Evolutionary conservation across 2,329 filamentous ascomycete genomes (phyloP).

Genomic region (Sarocladiaceae sp.): DNA sequence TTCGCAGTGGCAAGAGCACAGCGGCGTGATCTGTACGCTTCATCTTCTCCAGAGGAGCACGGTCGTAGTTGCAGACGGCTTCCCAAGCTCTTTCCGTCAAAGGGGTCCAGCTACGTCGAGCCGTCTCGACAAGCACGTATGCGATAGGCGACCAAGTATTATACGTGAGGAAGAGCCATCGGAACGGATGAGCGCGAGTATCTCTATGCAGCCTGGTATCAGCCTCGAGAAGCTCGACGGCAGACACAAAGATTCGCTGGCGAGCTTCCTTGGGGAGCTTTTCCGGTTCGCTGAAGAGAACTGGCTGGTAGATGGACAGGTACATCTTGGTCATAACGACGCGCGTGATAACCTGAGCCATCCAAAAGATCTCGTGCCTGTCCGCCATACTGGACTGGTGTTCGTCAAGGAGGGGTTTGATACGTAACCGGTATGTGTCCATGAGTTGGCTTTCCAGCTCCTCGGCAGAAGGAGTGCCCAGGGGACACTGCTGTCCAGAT

Average conservation of each 20-base stretch:
- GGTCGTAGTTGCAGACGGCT: conserved; percentile 35
- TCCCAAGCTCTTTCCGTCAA: conserved; percentile 48
- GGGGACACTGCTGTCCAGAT: conserved; percentile 24
- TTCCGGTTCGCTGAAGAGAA: conserved; percentile 42
- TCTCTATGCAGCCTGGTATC: conserved; percentile 62
- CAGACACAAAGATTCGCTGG: conserved; percentile 66
- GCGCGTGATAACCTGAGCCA: conserved; percentile 62
- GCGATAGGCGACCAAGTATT: conserved; percentile 48
- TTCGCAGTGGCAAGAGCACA: conserved; percentile 50
- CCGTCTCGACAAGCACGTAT: conserved; percentile 42
- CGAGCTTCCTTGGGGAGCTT: conserved; percentile 46
- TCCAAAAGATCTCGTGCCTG: conserved; percentile 57
- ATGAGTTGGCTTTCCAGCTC: conserved; percentile 41
- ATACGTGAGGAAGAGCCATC: conserved; percentile 48
- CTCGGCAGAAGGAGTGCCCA: neutral
- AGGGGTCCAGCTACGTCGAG: conserved; percentile 43
- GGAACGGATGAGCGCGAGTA: conserved; percentile 37
- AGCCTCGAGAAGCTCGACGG: conserved; percentile 71
- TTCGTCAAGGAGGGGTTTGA: conserved; percentile 51
- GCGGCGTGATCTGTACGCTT: conserved; percentile 41
- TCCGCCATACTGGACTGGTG: conserved; percentile 35
- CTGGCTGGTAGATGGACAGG: conserved; percentile 71
- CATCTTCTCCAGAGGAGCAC: conserved; percentile 37
- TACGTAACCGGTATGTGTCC: conserved; percentile 41
- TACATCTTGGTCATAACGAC: conserved; percentile 76